Conservation (phyloP, 2,329 filamentous ascomycete species). For the Fusarium incarnatum region DNA sequence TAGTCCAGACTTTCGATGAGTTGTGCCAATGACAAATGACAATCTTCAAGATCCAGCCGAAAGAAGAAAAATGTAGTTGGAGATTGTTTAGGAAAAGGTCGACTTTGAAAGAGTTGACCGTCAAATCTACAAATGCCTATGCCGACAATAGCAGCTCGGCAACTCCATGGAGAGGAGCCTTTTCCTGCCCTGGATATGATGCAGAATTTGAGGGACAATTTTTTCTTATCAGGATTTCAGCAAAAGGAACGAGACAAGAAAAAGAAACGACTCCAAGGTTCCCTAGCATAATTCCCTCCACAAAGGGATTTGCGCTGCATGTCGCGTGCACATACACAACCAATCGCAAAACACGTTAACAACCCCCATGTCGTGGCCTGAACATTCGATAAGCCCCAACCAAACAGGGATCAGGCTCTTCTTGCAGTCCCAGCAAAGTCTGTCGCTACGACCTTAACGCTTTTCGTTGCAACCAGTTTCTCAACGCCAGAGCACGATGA, state of each 20-base stretch:
- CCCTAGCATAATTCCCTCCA: background rate
- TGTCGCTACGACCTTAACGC: background rate
- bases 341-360: constrained; percentile 22
- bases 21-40: constrained; percentile 14
- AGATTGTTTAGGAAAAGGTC: background rate
- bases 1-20: constrained; percentile 13
- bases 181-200: background rate
- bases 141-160: background rate
- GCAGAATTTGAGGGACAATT: background rate
- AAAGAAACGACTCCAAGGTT: constrained; percentile 7
- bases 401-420: constrained; percentile 20
- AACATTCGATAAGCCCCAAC: constrained; percentile 37
- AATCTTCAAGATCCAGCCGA: background rate
- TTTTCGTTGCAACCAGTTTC: constrained; percentile 1
- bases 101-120: background rate
- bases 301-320: constrained; percentile 24
- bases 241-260: constrained; percentile 18
- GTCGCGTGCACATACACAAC: constrained; percentile 27
- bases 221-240: background rate
- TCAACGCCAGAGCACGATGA: background rate
- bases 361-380: constrained; percentile 27
- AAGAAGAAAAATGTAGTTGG: constrained; percentile 2
- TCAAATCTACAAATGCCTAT: background rate
- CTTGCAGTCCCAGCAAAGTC: constrained; percentile 10
- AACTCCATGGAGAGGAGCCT: background rate